Conservation (phyloP, 1,284 basidiomycete species). For the Cryptococcus depauperatus region DNA sequence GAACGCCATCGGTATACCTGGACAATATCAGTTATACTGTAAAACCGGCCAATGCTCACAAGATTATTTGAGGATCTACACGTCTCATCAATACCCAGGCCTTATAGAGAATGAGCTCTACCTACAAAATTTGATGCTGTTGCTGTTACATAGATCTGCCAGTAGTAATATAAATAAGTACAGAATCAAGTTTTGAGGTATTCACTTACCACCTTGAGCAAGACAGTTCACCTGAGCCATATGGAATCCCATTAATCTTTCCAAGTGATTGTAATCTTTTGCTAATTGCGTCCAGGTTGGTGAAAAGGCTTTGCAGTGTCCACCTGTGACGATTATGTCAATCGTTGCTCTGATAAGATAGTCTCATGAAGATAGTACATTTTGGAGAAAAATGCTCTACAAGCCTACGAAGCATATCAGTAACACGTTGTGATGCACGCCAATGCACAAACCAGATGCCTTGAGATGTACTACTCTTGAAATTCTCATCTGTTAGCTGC, state of each 20-base stretch:
- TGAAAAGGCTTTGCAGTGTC: constrained; percentile 46
- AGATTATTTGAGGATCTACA: constrained; percentile 62
- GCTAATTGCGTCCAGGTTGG: constrained; percentile 74
- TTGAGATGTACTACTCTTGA: constrained; percentile 51
- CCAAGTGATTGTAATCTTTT: constrained; percentile 51
- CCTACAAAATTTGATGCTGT: constrained; percentile 58
- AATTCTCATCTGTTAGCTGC: constrained; percentile 58
- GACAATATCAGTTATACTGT: background rate
- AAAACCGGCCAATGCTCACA: constrained; percentile 48
- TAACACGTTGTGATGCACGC: background rate
- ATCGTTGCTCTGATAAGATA: background rate
- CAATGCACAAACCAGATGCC: constrained; percentile 57
- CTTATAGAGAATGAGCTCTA: background rate
- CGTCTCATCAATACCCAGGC: background rate
- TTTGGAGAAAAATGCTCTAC: constrained; percentile 45
- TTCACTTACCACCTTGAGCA: constrained; percentile 63
- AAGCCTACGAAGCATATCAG: constrained; percentile 26
- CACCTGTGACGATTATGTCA: constrained; percentile 27
- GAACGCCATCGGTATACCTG: constrained; percentile 54
- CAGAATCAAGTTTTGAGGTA: background rate
- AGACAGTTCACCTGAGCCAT: constrained; percentile 82
- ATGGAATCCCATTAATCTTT: constrained; percentile 54
- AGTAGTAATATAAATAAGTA: background rate
- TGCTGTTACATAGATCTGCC: constrained; percentile 66
- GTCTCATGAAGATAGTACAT: constrained; percentile 27